These are phyloP conservation scores for Prototheca wickerhamii DNA, from an alignment of 163 green algal genomes.

Conservation along the genomic window DNA sequence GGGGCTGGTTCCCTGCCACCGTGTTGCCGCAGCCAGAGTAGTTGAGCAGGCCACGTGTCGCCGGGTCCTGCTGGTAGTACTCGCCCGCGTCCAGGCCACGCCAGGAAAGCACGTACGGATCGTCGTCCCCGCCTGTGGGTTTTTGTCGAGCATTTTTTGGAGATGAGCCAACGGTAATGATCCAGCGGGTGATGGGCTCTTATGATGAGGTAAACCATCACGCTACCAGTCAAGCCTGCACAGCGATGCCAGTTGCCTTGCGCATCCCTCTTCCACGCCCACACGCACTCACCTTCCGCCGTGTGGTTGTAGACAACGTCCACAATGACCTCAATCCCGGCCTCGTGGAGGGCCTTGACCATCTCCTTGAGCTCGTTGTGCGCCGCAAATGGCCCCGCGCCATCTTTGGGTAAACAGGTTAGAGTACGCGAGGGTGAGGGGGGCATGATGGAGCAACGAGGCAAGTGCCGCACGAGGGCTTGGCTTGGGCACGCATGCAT, in stretches of 20 bases:
- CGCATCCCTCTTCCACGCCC: too few relatives aligned
- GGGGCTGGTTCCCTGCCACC: slow-evolving; percentile 86
- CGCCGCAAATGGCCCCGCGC: slow-evolving; percentile 49
- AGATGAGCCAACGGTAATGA: not conserved
- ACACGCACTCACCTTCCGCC: slow-evolving; percentile 73
- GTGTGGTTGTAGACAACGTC: slow-evolving; percentile 98
- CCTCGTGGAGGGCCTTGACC: slow-evolving; percentile 68
- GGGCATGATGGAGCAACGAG: not conserved
- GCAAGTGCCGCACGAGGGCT: too few relatives aligned
- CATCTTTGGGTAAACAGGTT: slow-evolving; percentile 14
- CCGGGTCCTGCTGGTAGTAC: slow-evolving; percentile 87
- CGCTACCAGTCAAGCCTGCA: too few relatives aligned
- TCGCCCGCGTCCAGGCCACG: slow-evolving; percentile 71
- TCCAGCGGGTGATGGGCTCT: not conserved
- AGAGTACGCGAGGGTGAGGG: not conserved
- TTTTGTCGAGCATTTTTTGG: too few relatives aligned
- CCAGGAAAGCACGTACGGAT: slow-evolving; percentile 71
- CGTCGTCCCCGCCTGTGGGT: slow-evolving; percentile 48
- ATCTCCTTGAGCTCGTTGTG: slow-evolving; percentile 90
- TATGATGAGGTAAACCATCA: not conserved
- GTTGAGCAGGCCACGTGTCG: slow-evolving; percentile 76
- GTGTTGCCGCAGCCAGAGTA: slow-evolving; percentile 95
- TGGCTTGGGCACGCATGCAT: too few relatives aligned
- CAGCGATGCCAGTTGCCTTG: too few relatives aligned
- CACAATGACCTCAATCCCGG: slow-evolving; percentile 85